Percentiles rank a stretch among this genome's conserved stretches.
These are phyloP conservation scores for Orbilia brochopaga DNA, from an alignment of 2,329 filamentous ascomycete genomes.

Conservation along the genomic window DNA sequence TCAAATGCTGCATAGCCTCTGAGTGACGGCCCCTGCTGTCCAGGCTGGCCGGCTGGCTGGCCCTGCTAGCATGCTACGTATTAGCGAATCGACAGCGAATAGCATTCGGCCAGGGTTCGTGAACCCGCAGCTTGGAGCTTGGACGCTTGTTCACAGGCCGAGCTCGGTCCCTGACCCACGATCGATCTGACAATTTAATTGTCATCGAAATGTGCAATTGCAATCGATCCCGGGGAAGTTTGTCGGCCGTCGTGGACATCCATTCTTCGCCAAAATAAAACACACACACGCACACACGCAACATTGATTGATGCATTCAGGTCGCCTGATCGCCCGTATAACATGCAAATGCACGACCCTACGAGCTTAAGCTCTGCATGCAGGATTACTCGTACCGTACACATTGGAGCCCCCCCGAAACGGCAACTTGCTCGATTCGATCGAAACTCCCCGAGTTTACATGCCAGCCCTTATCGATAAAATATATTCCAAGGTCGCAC, in stretches of 20 bases:
- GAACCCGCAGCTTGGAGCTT: background rate
- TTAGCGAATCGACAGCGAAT: conserved; percentile 3
- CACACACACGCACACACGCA: too few species aligned
- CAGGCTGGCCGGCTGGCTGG: background rate
- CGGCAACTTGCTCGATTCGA: background rate
- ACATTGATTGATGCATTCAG: too few species aligned
- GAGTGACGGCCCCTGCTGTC: background rate
- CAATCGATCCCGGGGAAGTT: too few species aligned
- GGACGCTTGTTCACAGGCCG: background rate
- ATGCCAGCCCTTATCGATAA: background rate
- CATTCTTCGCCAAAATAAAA: too few species aligned
- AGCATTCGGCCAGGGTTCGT: conserved; percentile 1
- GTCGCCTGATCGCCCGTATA: too few species aligned
- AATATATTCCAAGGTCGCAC: background rate
- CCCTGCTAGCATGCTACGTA: background rate
- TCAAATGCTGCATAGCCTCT: background rate
- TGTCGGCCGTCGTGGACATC: too few species aligned
- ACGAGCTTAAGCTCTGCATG: background rate
- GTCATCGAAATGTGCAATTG: background rate
- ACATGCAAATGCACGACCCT: background rate
- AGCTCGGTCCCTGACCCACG: background rate
- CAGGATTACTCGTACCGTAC: background rate
- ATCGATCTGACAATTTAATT: background rate
- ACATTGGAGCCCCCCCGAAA: background rate
- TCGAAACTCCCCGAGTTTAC: background rate